These are phyloP conservation scores for Ogataea paraovalis DNA, from an alignment of 805 yeast species.

Conservation along the genomic window DNA sequence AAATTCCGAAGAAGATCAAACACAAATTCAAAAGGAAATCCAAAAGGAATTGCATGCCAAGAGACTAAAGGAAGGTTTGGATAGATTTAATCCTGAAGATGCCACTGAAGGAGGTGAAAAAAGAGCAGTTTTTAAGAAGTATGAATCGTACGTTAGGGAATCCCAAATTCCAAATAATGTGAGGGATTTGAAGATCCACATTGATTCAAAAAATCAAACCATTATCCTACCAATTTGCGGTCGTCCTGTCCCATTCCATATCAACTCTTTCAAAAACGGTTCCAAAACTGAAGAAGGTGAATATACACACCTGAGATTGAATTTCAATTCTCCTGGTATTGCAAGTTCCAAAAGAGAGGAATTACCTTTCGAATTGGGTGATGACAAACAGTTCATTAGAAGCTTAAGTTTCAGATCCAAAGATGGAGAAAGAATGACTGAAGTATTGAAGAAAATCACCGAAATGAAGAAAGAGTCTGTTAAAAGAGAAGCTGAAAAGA, in stretches of 20 bases:
- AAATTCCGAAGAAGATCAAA: conserved; percentile 71
- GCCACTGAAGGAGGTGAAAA: conserved; percentile 59
- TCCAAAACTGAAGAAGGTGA: conserved; percentile 96
- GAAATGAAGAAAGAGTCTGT: conserved; percentile 90
- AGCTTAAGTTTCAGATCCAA: conserved; percentile 84
- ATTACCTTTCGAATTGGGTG: conserved; percentile 85
- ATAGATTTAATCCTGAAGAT: conserved; percentile 76
- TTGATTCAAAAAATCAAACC: conserved; percentile 84
- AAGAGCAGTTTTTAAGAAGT: conserved; percentile 78
- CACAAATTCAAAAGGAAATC: conserved; percentile 73
- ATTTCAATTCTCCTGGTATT: conserved; percentile 86
- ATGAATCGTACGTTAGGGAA: conserved; percentile 92
- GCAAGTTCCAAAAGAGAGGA: conserved; percentile 66
- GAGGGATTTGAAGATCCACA: conserved; percentile 78
- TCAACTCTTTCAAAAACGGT: conserved; percentile 89
- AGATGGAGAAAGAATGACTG: conserved; percentile 87
- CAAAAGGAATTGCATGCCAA: conserved; percentile 81
- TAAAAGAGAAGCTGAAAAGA: conserved; percentile 85
- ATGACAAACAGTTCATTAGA: conserved; percentile 81
- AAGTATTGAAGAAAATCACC: conserved; percentile 81
- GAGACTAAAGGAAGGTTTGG: conserved; percentile 81
- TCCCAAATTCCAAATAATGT: conserved; percentile 84
- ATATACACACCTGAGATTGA: conserved; percentile 82
- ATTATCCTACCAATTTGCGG: conserved; percentile 89
- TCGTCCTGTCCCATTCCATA: conserved; percentile 96